Base-by-base conservation (phyloP, 2,329 filamentous ascomycete species). In the Paraphaeosphaeria sporulosa region DNA sequence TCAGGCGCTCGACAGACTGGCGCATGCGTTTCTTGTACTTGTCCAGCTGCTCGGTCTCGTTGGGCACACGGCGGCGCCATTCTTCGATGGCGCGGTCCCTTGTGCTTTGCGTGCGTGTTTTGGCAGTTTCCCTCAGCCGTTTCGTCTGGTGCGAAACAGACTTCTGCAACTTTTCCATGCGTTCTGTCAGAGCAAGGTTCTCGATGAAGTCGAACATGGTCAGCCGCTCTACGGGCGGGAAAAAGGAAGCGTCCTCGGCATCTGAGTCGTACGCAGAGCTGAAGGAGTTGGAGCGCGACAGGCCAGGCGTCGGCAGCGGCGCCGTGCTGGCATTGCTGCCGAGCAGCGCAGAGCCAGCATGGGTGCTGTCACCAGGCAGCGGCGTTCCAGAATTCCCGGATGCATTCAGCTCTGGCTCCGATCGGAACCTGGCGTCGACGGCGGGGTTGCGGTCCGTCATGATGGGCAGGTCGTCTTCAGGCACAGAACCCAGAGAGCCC, bases 141-240 rank as follows among this genome's bases (percentile, higher is more conserved):
- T 95, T 89, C 3, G 89, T 94, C 79, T 97, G 94, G 5, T 88
- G 87, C 30, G 90, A 90, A 60, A 98, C 84, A 40, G 91, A 90
- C 70, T 87, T 90, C 73, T 97, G 94, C 65, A 97, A 85, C 81
- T 91, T 95, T 79, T 98, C 95, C 21, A 99, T 85, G 69, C 94
- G 91, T 72, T 96, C 91, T 1, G 93, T 90, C 34, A 99, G 83
- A 6, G 94, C 92, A 64, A 99, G 80, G 76, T 97, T 98, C 79
- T 97, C 94, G 66, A 99, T 86, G 51, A 99, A 85, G 74, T 99
- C 95, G 71, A 99, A 93, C 59, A 98, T 88, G 42, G 91, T 94
- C 56, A 99, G 83, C 54, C 93, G 91, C 76, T 99, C 95, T 25
- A 97, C 83, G 0, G 94, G 94, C 10, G 94, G 92, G 63, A 96